Conservation (phyloP, 164 flowering plant genomes). For the Houttuynia cordata region DNA sequence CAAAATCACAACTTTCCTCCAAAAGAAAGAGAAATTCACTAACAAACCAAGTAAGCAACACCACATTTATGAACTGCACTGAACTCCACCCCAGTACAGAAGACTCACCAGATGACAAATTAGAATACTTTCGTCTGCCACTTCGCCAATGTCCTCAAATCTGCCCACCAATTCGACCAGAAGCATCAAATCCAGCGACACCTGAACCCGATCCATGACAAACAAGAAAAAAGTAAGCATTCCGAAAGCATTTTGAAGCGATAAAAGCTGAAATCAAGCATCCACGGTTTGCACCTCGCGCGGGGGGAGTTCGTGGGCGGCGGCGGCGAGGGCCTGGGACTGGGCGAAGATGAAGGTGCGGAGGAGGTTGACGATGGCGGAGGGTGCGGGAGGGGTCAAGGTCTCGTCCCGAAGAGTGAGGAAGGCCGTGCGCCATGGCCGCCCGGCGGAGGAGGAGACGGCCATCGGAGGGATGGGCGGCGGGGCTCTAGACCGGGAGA, state of each 20-base stretch:
- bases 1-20: neutral
- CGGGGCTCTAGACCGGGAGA: neutral
- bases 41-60: neutral
- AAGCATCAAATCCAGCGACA: conserved; percentile 52
- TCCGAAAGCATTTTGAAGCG: neutral
- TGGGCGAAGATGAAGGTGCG: conserved; percentile 48
- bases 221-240: neutral
- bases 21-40: neutral
- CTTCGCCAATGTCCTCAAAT: too few species aligned
- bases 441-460: conserved; percentile 10
- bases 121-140: conserved; percentile 10
- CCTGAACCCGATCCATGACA: conserved; percentile 30
- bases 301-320: conserved; percentile 47
- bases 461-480: too few species aligned
- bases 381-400: conserved; percentile 25
- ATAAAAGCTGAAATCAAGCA: neutral
- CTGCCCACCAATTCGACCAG: conserved; percentile 56
- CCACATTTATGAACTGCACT: neutral
- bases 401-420: conserved; percentile 83
- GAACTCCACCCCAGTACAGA: neutral
- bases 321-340: conserved; percentile 32
- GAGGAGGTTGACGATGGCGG: conserved; percentile 32
- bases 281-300: conserved; percentile 42
- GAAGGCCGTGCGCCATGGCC: conserved; percentile 79
- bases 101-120: conserved; percentile 33